Evolutionary conservation across 2,329 filamentous ascomycete species (phyloP).

Genomic region (Scedosporium boydii): DNA sequence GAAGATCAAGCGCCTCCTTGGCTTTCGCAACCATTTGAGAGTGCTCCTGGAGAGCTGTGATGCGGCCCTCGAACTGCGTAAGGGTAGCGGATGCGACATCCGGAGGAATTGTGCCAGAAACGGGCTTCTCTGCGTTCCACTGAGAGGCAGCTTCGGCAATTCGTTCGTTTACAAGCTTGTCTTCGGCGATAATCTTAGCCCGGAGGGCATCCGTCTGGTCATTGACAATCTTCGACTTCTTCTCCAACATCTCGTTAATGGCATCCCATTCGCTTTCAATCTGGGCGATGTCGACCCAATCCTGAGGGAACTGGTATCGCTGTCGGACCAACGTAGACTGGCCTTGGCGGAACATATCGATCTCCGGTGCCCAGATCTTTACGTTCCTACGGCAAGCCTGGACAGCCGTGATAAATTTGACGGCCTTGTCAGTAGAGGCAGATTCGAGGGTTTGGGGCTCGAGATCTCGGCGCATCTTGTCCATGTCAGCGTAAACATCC

Average conservation of each 20-base stretch:
- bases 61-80: constrained; percentile 70
- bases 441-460: constrained; percentile 89
- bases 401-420: constrained; percentile 96
- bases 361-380: constrained; percentile 87
- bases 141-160: constrained; percentile 74
- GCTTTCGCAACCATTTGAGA: constrained; percentile 91
- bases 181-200: constrained; percentile 90
- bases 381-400: constrained; percentile 94
- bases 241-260: constrained; percentile 80
- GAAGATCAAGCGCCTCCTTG: constrained; percentile 90
- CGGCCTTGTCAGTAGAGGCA: constrained; percentile 90
- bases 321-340: constrained; percentile 87
- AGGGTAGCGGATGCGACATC: constrained; percentile 80
- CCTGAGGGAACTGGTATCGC: constrained; percentile 83
- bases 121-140: constrained; percentile 95
- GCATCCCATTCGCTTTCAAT: constrained; percentile 94
- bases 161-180: constrained; percentile 81
- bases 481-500: constrained; percentile 85
- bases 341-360: constrained; percentile 91
- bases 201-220: constrained; percentile 93
- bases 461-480: constrained; percentile 80
- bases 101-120: constrained; percentile 87
- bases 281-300: constrained; percentile 94
- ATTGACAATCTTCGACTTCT: constrained; percentile 90
- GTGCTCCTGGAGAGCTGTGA: constrained; percentile 78